These are phyloP conservation scores for Naganishia antarctica DNA, from an alignment of 768 basidiomycete genomes.

Conservation along the genomic window DNA sequence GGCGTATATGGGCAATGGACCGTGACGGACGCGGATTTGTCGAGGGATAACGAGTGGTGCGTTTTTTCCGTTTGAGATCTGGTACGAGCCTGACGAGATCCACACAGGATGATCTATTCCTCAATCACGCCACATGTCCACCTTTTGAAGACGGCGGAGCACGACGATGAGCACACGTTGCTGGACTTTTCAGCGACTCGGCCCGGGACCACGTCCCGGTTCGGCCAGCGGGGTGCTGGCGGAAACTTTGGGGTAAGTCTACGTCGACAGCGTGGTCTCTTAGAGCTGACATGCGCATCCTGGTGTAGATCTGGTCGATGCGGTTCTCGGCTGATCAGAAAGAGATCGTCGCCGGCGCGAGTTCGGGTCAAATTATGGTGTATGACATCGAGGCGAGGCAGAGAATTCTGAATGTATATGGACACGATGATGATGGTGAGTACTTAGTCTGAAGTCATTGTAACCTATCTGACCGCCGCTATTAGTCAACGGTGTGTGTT, in stretches of 20 bases:
- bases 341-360: conserved; percentile 87
- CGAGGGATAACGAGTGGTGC: conserved; percentile 78
- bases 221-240: conserved; percentile 33
- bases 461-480: neutral
- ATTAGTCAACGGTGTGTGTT: conserved; percentile 84
- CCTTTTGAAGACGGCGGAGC: conserved; percentile 43
- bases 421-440: conserved; percentile 69
- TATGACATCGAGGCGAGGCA: conserved; percentile 80
- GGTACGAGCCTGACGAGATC: neutral
- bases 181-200: conserved; percentile 49
- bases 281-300: conserved; percentile 43
- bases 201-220: too few relatives aligned
- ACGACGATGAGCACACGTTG: conserved; percentile 42
- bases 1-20: conserved; percentile 81
- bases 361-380: conserved; percentile 55
- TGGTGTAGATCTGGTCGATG: conserved; percentile 82
- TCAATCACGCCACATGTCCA: conserved; percentile 58
- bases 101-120: conserved; percentile 86
- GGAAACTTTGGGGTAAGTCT: conserved; percentile 44
- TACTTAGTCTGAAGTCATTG: neutral
- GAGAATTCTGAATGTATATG: conserved; percentile 76
- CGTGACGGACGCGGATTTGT: conserved; percentile 88
- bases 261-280: conserved; percentile 28
- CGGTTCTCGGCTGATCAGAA: conserved; percentile 93
- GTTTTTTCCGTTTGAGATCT: conserved; percentile 21